phyloP scores from a whole-genome alignment of 108 stramenopile genomes.

The Cyclostephanos invisitatus region DNA sequence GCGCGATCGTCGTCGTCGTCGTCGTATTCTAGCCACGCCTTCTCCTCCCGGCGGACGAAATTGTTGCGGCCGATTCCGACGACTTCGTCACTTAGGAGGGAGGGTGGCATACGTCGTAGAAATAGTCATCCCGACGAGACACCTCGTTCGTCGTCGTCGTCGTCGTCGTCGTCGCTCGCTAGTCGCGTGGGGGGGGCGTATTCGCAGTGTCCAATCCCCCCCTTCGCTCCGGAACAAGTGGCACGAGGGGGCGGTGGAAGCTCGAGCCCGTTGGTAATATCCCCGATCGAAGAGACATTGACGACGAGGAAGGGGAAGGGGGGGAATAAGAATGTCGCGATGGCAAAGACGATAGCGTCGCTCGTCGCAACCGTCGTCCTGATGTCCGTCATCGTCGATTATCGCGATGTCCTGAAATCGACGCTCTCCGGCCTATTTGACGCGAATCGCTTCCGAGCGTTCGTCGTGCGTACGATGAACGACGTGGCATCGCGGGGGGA shows the following conservation, averaged over 20 bases:
- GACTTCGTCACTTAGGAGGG: neutral
- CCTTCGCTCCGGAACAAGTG: neutral
- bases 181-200: neutral
- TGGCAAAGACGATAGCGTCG: neutral
- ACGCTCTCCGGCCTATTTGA: constrained; percentile 22
- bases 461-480: constrained; percentile 24
- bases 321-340: neutral
- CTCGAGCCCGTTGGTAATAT: neutral
- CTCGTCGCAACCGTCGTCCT: neutral
- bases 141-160: neutral
- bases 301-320: neutral
- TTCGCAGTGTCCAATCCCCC: neutral
- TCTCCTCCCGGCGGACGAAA: neutral
- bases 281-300: neutral
- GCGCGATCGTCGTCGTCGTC: too few relatives aligned
- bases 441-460: constrained; percentile 22
- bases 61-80: neutral
- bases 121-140: neutral
- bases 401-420: constrained; percentile 13
- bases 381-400: constrained; percentile 10
- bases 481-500: constrained; percentile 17
- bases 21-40: too few relatives aligned
- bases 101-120: neutral
- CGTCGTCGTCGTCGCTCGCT: neutral
- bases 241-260: neutral